Base-by-base conservation (phyloP, 1,284 basidiomycete species). In the Malassezia equina region DNA sequence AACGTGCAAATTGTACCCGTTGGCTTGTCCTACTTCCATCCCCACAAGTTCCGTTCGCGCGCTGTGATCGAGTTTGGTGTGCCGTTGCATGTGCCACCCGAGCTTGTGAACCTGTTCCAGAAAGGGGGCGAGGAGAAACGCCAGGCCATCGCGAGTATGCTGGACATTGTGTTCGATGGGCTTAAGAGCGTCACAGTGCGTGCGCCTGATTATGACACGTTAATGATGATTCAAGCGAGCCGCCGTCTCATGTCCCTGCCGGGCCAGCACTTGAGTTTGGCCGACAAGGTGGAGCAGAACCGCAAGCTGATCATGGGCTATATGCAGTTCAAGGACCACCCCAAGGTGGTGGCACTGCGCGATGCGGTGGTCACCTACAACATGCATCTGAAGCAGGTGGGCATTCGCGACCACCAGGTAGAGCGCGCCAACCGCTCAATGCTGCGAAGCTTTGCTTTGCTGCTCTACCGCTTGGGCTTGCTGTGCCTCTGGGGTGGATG, bases 351-450 rank as follows among this genome's bases (percentile, higher is more conserved):
- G 69, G 84, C 85, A 49, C 79, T 98, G 21, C 82, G 88, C 44
- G 79, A 79, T 44, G 84, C 89, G 60, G 88, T 98, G n/a, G 79
- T 91, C 36, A 86, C 86, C 61, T 99, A 99, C 76, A 98, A 99
- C 75, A 86, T 89, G 57, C 79, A 86, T 49, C 79, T 98, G 36
- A 81, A 86, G 41, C 90, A 96, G 77, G 81, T 98, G 59, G 94
- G 94, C n/a, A 79, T 99, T 55, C 86, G 90, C 51, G 94, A 99
- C 75, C 94, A 99, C 73, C 94, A 99, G 79, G 91, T 90, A 81
- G 63, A 84, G 81, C 66, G 78, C 83, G 69, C 86, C 83, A 70
- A 67, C 25, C 65, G 75, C 8, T 75, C 76, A 8, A 81, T 84
- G 47, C 88, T 90, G 86, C 91, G 94, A 75, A 87, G 86, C 2